A percentile compares a stretch with the other conserved stretches of the same genome.
Conservation (phyloP, 2,329 filamentous ascomycete genomes). For the Esteya vermicola region DNA sequence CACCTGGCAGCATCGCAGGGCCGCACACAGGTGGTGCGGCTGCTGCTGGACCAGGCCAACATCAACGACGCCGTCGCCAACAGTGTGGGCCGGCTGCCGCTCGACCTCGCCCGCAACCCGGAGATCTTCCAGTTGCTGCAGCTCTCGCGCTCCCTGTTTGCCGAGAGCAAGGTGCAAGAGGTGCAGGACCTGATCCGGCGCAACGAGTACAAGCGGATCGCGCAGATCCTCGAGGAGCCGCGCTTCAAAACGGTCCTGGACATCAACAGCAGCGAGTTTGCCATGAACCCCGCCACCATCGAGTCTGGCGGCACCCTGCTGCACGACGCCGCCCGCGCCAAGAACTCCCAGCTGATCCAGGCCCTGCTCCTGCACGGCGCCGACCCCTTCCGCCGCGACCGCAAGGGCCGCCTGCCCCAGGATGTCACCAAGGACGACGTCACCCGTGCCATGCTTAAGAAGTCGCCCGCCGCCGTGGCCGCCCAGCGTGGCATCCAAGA, state of each 20-base stretch:
- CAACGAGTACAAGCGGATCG: slow-evolving; percentile 63
- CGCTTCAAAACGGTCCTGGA: slow-evolving; percentile 78
- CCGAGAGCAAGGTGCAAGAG: slow-evolving; percentile 72
- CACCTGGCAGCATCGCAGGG: slow-evolving; percentile 79
- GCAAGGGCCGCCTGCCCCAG: slow-evolving; percentile 88
- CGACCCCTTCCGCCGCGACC: slow-evolving; percentile 88
- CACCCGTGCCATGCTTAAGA: slow-evolving; percentile 79
- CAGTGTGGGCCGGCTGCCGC: slow-evolving; percentile 66
- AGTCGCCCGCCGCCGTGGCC: slow-evolving; percentile 83
- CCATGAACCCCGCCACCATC: slow-evolving; percentile 62
- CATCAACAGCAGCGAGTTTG: slow-evolving; percentile 82
- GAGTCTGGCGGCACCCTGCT: slow-evolving; percentile 82
- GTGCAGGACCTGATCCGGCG: slow-evolving; percentile 65
- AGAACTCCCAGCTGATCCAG: slow-evolving; percentile 77
- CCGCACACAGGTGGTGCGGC: slow-evolving; percentile 62
- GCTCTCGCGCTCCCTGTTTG: slow-evolving; percentile 75
- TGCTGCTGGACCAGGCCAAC: slow-evolving; percentile 66
- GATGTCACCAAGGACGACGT: slow-evolving; percentile 92
- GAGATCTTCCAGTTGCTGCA: slow-evolving; percentile 95
- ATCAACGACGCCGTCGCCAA: slow-evolving; percentile 87
- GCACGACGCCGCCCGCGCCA: slow-evolving; percentile 83
- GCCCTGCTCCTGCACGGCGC: slow-evolving; percentile 84
- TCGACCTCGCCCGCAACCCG: slow-evolving; percentile 80
- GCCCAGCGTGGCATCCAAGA: slow-evolving; percentile 94
- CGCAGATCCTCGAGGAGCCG: slow-evolving; percentile 69